These are phyloP conservation scores for Oryza meyeriana DNA, from an alignment of 176 grass and related monocot species.

Conservation along the genomic window DNA sequence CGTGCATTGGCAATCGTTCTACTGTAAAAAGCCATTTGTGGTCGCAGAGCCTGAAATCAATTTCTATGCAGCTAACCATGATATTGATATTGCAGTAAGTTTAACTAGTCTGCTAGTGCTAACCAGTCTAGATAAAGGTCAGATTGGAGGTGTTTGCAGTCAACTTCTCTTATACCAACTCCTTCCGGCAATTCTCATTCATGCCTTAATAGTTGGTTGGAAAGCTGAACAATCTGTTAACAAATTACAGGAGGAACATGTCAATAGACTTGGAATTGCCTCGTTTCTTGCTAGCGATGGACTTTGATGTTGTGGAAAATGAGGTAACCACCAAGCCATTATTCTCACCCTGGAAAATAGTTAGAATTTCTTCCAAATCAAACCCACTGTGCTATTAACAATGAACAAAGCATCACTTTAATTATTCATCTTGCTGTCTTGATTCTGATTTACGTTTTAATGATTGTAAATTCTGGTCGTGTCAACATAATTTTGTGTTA, in stretches of 20 bases:
- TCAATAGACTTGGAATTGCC: constrained; percentile 71
- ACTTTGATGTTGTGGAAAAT: constrained; percentile 84
- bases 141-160: not conserved
- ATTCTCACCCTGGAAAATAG: not conserved
- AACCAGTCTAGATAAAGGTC: not conserved
- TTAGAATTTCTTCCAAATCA: not conserved
- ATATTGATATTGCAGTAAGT: not conserved
- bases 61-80: constrained; percentile 11
- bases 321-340: constrained; percentile 52
- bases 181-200: not conserved
- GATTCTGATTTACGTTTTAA: no score
- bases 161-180: not conserved
- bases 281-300: constrained; percentile 96
- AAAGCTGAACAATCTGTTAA: not conserved
- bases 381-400: not conserved
- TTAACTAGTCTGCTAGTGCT: not conserved
- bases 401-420: not conserved
- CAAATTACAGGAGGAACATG: constrained; percentile 59
- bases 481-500: no score
- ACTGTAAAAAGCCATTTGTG: constrained; percentile 76
- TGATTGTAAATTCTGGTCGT: no score
- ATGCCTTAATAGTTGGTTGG: not conserved
- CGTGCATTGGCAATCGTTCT: constrained; percentile 85
- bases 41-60: constrained; percentile 82
- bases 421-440: no score